These are phyloP conservation scores for Anastatica hierochuntica DNA, from an alignment of 345 rosid genomes.

Conservation along the genomic window DNA sequence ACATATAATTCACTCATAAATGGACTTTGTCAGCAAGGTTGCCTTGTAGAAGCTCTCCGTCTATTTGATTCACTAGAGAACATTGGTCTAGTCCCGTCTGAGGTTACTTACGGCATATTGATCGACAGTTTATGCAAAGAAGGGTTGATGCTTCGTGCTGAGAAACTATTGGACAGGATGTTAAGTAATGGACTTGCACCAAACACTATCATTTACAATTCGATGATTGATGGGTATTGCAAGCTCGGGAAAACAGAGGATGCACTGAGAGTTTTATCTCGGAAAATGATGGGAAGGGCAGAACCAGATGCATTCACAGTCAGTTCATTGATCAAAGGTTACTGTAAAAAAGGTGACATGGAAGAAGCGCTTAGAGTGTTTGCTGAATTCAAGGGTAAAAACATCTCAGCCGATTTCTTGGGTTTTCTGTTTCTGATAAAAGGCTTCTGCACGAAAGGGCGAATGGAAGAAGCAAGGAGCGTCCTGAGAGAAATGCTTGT, in stretches of 20 bases:
- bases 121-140: constrained; percentile 63
- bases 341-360: constrained; percentile 61
- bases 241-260: constrained; percentile 54
- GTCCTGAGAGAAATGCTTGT: constrained; percentile 82
- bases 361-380: constrained; percentile 62
- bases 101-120: constrained; percentile 47
- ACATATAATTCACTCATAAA: constrained; percentile 61
- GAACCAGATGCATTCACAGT: constrained; percentile 57
- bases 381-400: constrained; percentile 42
- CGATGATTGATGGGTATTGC: constrained; percentile 53
- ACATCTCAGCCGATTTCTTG: constrained; percentile 56
- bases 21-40: constrained; percentile 72
- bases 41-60: constrained; percentile 78
- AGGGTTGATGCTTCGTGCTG: constrained; percentile 58
- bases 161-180: constrained; percentile 50
- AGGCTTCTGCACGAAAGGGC: constrained; percentile 73
- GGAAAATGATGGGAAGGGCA: constrained; percentile 34
- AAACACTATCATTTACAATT: constrained; percentile 47
- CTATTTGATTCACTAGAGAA: constrained; percentile 72
- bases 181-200: constrained; percentile 36
- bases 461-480: constrained; percentile 84
- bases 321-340: constrained; percentile 65
- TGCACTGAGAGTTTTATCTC: constrained; percentile 42
- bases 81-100: constrained; percentile 46
- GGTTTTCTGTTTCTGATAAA: constrained; percentile 59